Evolutionary conservation across 1,284 basidiomycete species (phyloP).

Genomic region (Moesziomyces sp.): DNA sequence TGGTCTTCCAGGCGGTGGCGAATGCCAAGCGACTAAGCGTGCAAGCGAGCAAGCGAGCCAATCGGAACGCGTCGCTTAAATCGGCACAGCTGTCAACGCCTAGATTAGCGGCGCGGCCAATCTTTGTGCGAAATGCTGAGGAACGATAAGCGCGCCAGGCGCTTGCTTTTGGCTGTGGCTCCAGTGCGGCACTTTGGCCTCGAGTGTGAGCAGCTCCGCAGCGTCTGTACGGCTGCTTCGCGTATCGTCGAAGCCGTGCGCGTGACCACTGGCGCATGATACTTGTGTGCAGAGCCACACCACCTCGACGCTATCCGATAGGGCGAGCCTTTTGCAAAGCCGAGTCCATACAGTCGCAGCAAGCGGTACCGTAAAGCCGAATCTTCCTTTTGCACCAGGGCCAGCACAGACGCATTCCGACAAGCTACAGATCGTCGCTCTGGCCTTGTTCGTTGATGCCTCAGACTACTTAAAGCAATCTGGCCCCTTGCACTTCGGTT

Average conservation of each 20-base stretch:
- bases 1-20: neutral
- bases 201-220: neutral
- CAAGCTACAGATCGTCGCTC: neutral
- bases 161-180: too few species aligned
- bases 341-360: neutral
- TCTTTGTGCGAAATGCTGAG: neutral
- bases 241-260: neutral
- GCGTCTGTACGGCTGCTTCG: too few species aligned
- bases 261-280: neutral
- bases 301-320: neutral
- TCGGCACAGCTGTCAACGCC: conserved; percentile 1
- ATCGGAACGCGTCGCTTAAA: conserved; percentile 21
- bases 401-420: neutral
- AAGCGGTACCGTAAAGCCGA: neutral
- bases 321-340: too few species aligned
- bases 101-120: conserved; percentile 8
- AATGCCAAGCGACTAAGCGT: neutral
- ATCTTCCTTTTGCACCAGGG: neutral
- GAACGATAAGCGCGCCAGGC: neutral
- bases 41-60: conserved; percentile 20
- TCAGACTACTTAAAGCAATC: neutral
- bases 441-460: neutral
- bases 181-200: neutral
- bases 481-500: neutral
- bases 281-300: neutral